phyloP scores from a whole-genome alignment of 495 filamentous ascomycete genomes.

The Daldinia caldariorum region DNA sequence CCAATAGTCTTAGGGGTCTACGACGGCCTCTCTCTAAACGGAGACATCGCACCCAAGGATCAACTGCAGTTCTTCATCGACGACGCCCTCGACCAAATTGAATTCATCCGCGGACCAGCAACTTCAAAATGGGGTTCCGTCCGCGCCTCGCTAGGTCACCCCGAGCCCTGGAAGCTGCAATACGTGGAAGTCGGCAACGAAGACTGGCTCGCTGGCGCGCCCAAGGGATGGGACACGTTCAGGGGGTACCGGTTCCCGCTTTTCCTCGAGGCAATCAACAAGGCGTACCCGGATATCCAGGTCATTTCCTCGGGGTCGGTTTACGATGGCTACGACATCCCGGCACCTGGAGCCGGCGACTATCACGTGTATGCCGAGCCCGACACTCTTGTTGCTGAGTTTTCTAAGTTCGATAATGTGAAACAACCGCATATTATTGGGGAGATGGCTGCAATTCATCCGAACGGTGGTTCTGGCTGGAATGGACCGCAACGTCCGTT shows the following conservation, averaged over 20 bases:
- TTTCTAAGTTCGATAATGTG: constrained; percentile 63
- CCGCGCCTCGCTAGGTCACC: constrained; percentile 65
- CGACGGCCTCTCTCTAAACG: constrained; percentile 70
- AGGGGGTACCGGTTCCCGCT: constrained; percentile 64
- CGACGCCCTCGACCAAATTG: constrained; percentile 72
- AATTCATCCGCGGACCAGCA: constrained; percentile 68
- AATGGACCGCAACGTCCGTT: constrained; percentile 48
- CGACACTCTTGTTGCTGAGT: constrained; percentile 48
- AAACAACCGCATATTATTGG: constrained; percentile 52
- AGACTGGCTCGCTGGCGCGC: constrained; percentile 63
- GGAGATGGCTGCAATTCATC: constrained; percentile 68
- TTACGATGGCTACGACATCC: constrained; percentile 53
- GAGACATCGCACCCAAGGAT: constrained; percentile 53
- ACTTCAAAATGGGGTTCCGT: constrained; percentile 66
- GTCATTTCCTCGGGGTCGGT: constrained; percentile 63
- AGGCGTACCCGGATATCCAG: constrained; percentile 68
- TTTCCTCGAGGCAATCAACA: constrained; percentile 66
- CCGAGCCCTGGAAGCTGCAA: constrained; percentile 65
- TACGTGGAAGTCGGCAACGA: constrained; percentile 76
- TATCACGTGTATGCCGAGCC: constrained; percentile 54
- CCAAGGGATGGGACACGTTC: constrained; percentile 56
- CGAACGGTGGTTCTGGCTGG: constrained; percentile 61
- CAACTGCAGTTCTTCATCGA: constrained; percentile 61
- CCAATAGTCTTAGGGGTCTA: constrained; percentile 63
- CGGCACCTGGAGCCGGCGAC: constrained; percentile 56